Evolutionary conservation across 176 grass and related monocot species (phyloP).

Genomic region (Ensete ventricosum): DNA sequence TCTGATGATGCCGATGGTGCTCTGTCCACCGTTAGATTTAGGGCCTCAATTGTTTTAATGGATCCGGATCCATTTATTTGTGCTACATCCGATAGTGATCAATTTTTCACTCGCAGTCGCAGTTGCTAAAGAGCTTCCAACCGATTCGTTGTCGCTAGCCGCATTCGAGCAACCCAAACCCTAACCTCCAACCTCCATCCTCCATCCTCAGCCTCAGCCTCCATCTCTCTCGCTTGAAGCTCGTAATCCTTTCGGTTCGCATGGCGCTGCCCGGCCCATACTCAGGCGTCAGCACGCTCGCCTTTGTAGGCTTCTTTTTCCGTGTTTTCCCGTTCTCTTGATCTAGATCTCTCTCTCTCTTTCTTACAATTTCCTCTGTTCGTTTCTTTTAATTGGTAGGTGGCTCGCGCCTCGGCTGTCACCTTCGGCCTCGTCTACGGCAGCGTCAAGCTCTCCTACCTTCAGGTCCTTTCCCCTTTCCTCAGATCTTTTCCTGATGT

Average conservation of each 20-base stretch:
- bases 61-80: too few relatives aligned
- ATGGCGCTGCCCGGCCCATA: background rate
- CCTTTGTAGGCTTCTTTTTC: background rate
- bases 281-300: constrained; percentile 5
- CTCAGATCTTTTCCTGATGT: background rate
- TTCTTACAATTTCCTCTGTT: background rate
- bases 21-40: too few relatives aligned
- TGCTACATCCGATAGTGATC: too few relatives aligned
- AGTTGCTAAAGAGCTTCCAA: background rate
- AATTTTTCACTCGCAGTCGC: too few relatives aligned
- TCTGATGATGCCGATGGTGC: too few relatives aligned
- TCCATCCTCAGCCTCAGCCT: background rate
- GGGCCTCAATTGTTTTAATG: too few relatives aligned
- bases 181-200: background rate
- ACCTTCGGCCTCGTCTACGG: background rate
- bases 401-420: constrained; percentile 3
- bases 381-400: background rate
- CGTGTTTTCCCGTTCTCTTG: background rate
- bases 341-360: background rate
- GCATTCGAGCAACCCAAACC: background rate
- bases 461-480: background rate
- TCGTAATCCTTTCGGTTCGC: background rate
- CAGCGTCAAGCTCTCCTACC: constrained; percentile 3
- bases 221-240: background rate
- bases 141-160: background rate